A percentile compares a stretch with the other conserved stretches of the same genome.
These are phyloP conservation scores for Hyphopichia khmerensis DNA, from an alignment of 1,139 yeast genomes.

Conservation along the genomic window DNA sequence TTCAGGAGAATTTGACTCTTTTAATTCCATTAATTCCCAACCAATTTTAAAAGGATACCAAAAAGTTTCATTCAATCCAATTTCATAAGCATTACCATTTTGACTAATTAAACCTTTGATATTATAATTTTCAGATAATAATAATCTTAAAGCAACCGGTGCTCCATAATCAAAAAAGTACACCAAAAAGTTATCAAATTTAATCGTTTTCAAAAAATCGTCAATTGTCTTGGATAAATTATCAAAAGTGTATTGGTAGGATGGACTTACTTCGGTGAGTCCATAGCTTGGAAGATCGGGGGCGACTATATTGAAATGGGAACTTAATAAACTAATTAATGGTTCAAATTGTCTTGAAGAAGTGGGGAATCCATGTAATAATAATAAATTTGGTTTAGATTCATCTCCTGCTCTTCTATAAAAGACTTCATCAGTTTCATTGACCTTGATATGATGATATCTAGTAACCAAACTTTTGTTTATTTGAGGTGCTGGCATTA, in stretches of 20 bases:
- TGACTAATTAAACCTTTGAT: conserved; percentile 33
- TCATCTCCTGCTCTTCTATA: conserved; percentile 38
- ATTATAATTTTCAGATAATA: conserved; percentile 25
- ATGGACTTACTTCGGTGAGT: conserved; percentile 26
- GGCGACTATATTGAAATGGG: conserved; percentile 37
- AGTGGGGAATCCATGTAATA: conserved; percentile 46
- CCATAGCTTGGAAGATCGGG: conserved; percentile 50
- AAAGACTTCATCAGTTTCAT: conserved; percentile 24
- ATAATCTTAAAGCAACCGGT: conserved; percentile 38
- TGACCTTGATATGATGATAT: conserved; percentile 6
- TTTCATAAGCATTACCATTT: conserved; percentile 45
- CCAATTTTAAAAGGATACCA: conserved; percentile 33
- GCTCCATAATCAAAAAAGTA: conserved; percentile 47
- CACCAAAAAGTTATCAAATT: conserved; percentile 25
- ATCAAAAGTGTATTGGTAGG: conserved; percentile 28
- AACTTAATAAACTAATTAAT: conserved; percentile 33
- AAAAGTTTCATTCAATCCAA: conserved; percentile 32
- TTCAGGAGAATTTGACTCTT: neutral
- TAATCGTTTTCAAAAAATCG: conserved; percentile 24
- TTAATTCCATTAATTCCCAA: conserved; percentile 23
- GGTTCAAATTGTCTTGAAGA: conserved; percentile 38
- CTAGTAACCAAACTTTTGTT: neutral
- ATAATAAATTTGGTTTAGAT: conserved; percentile 27
- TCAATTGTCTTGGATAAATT: conserved; percentile 29
- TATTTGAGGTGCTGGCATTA: conserved; percentile 1